Base-by-base conservation (phyloP, 2,329 filamentous ascomycete species). In the Botrytis fabae region DNA sequence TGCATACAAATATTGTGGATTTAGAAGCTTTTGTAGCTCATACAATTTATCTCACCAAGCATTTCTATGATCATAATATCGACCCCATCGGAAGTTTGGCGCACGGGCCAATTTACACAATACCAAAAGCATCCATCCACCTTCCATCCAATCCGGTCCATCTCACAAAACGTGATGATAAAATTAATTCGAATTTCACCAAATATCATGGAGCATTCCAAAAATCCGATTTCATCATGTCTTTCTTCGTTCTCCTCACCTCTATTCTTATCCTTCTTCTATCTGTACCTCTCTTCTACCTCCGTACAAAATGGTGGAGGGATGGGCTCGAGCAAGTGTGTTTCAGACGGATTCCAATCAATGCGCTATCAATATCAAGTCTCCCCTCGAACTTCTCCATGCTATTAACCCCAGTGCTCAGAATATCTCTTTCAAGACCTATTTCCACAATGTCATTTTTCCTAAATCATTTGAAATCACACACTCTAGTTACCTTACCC, bases 311-410 rank as follows among this genome's bases (percentile, higher is more conserved):
- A 59, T 59, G 57, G 57, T 59, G 28, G 57, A 20, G 28, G 5
- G 16, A 59, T 28, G 18, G 28, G 57, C 57, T 59, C 57, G 28
- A 35, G 57, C 28, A 20, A 59, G 57, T 59, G 18, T 32, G 57
- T 59, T 59, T 59, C 57, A 59, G 54, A 59, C 28, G 8, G 28
- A 20, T 22, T 32, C 18, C 57, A 22, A 59, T 32, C 28, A 35
- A 59, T 59, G 51, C 51, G 51, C 51, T 57, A 57, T 57, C 51
- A 57, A 57, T 57, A 54, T 54, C 48, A 54, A 16, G 48, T 54
- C 25, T 6, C 25, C 48, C 25, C 48, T n/a, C 48, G 48, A n/a
- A 54, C 48, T n/a, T 54, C 48, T 54, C 48, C 2, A 54, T 54
- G n/a, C 51, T 57, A 28, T 28, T n/a, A 57, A 57, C n/a, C 18